A percentile compares a stretch with the other conserved stretches of the same genome.
Evolutionary conservation across 2,329 filamentous ascomycete genomes (phyloP).

Genomic region (Diaporthe citrichinensis): DNA sequence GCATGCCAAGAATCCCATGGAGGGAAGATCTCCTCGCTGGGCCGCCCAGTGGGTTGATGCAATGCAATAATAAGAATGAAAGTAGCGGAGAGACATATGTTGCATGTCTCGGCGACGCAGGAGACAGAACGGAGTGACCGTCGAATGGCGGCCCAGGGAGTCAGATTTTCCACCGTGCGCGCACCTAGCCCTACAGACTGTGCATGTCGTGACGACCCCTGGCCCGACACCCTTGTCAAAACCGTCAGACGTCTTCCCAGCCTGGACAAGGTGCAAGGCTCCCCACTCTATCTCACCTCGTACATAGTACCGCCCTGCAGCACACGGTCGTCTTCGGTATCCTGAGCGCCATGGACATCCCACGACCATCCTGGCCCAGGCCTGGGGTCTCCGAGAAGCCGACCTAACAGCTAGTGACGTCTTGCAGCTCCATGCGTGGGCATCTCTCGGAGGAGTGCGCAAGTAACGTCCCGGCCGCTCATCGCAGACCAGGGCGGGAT

Average conservation of each 20-base stretch:
- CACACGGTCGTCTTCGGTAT: background rate
- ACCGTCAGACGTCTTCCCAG: slow-evolving; percentile 27
- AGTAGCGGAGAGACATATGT: slow-evolving; percentile 37
- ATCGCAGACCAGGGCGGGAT: background rate
- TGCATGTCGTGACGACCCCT: slow-evolving; percentile 16
- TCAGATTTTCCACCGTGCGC: slow-evolving; percentile 21
- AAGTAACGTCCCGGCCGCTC: slow-evolving; percentile 17
- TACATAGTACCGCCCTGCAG: slow-evolving; percentile 17
- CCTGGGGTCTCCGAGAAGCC: slow-evolving; percentile 7
- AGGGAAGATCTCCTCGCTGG: slow-evolving; percentile 13
- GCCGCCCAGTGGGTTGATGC: background rate
- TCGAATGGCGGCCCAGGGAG: slow-evolving; percentile 30
- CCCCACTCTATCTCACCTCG: slow-evolving; percentile 23
- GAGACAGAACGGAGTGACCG: slow-evolving; percentile 26
- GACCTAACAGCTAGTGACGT: slow-evolving; percentile 12
- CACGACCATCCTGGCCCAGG: background rate
- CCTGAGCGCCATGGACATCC: background rate
- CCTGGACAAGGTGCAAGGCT: slow-evolving; percentile 1
- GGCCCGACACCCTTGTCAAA: slow-evolving; percentile 12
- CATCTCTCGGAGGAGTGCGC: background rate
- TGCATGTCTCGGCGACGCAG: slow-evolving; percentile 37
- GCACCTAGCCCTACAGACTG: background rate
- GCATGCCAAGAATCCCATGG: slow-evolving; percentile 16
- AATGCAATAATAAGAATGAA: slow-evolving; percentile 24
- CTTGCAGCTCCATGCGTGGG: slow-evolving; percentile 3